These are phyloP conservation scores for Pythium inflatum DNA, from an alignment of 352 stramenopile species.

Conservation along the genomic window DNA sequence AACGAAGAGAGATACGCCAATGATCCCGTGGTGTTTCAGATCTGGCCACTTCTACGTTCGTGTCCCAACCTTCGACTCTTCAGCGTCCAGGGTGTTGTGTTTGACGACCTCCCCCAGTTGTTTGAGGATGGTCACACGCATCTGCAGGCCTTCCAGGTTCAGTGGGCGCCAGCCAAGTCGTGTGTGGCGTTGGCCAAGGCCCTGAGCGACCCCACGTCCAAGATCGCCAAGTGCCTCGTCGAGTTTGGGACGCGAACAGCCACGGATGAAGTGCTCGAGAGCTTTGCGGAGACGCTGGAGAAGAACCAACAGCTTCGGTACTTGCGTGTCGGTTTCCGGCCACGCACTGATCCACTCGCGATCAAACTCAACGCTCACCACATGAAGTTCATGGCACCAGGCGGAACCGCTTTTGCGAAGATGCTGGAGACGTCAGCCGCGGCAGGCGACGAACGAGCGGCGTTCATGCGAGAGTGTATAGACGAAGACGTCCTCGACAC, in stretches of 20 bases:
- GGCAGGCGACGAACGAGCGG: neutral
- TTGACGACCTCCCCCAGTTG: constrained; percentile 3
- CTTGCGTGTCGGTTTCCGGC: neutral
- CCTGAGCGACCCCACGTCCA: neutral
- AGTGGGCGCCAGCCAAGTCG: neutral
- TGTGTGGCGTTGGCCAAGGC: neutral
- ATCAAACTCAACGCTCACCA: neutral
- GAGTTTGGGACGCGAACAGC: constrained; percentile 10
- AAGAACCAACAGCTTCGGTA: neutral
- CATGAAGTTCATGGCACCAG: neutral
- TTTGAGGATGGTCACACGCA: neutral
- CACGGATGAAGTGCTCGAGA: neutral
- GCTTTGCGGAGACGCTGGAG: neutral
- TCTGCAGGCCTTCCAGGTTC: neutral
- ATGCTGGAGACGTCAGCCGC: neutral
- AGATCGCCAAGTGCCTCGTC: neutral
- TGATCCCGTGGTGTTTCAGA: neutral
- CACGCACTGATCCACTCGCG: neutral
- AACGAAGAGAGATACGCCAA: neutral
- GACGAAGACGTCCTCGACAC: neutral
- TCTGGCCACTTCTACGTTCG: neutral
- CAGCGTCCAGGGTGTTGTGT: neutral
- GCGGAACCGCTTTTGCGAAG: neutral
- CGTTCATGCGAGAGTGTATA: neutral
- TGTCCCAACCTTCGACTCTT: constrained; percentile 13